A percentile compares a stretch with the other conserved stretches of the same genome.
Evolutionary conservation across 345 rosid genomes (phyloP).

Genomic region (Lepidium africanum): DNA sequence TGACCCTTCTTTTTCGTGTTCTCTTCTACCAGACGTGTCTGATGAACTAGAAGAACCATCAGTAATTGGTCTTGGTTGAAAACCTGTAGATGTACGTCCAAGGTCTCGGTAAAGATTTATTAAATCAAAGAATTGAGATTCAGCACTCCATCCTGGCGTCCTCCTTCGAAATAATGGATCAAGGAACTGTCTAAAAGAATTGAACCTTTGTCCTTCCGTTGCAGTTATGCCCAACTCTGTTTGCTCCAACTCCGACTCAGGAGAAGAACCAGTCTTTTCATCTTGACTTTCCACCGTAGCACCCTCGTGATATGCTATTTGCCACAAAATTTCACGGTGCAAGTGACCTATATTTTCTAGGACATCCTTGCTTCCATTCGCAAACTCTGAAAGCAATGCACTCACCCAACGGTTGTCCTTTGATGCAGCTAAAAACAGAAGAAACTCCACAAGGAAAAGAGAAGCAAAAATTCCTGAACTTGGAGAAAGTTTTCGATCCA

Average conservation of each 20-base stretch:
- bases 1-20: constrained; percentile 65
- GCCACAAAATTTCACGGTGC: constrained; percentile 90
- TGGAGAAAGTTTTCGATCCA: constrained; percentile 51
- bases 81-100: constrained; percentile 69
- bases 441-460: constrained; percentile 89
- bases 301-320: constrained; percentile 77
- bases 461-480: constrained; percentile 64
- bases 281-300: constrained; percentile 53
- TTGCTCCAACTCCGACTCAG: constrained; percentile 47
- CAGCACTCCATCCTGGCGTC: constrained; percentile 69
- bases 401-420: constrained; percentile 92
- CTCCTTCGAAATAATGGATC: constrained; percentile 90
- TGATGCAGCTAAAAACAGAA: constrained; percentile 83
- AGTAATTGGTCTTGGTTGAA: constrained; percentile 50
- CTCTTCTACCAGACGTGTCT: constrained; percentile 49
- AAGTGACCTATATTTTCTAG: constrained; percentile 76
- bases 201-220: constrained; percentile 68
- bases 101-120: constrained; percentile 84
- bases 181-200: constrained; percentile 85
- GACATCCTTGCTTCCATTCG: constrained; percentile 76
- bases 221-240: constrained; percentile 42
- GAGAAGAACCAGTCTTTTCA: constrained; percentile 33
- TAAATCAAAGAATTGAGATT: constrained; percentile 90
- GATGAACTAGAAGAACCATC: constrained; percentile 56
- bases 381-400: constrained; percentile 85